Conservation (phyloP, 1,284 basidiomycete species). For the Ceratobasidium sp. region DNA sequence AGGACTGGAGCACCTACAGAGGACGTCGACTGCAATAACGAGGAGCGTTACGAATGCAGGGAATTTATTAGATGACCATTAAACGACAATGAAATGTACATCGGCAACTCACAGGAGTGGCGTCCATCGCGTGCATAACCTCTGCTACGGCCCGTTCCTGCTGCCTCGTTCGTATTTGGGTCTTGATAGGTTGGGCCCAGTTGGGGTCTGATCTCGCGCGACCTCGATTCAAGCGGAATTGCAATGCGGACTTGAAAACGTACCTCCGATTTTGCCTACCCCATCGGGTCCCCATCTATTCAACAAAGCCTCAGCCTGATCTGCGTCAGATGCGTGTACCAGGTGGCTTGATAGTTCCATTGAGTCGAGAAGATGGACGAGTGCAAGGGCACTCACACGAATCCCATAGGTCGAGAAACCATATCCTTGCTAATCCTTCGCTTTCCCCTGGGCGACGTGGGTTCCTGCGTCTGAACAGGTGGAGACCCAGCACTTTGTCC, state of each 20-base stretch:
- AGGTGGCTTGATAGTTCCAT: slow-evolving; percentile 68
- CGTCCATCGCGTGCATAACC: slow-evolving; percentile 51
- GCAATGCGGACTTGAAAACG: slow-evolving; percentile 48
- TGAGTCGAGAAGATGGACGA: neutral
- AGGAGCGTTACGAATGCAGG: slow-evolving; percentile 52
- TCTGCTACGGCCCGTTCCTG: slow-evolving; percentile 85
- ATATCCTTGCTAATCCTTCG: slow-evolving; percentile 82
- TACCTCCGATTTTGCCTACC: slow-evolving; percentile 88
- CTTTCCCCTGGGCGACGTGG: slow-evolving; percentile 54
- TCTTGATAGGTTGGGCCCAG: slow-evolving; percentile 92
- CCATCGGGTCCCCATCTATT: slow-evolving; percentile 91
- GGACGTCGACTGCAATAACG: slow-evolving; percentile 45
- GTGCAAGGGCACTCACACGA: slow-evolving; percentile 67
- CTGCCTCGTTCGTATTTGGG: slow-evolving; percentile 72
- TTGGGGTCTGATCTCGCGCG: slow-evolving; percentile 67
- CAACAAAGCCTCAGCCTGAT: slow-evolving; percentile 88
- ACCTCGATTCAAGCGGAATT: slow-evolving; percentile 34
- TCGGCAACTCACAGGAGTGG: slow-evolving; percentile 39
- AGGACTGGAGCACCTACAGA: slow-evolving; percentile 57
- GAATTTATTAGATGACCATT: slow-evolving; percentile 52
- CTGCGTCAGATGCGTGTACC: slow-evolving; percentile 91
- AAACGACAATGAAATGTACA: neutral
- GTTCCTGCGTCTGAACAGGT: slow-evolving; percentile 36
- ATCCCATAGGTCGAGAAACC: slow-evolving; percentile 82
- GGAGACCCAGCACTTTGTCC: slow-evolving; percentile 26